Base-by-base conservation (phyloP, 192 early-diverging fungal genomes). In the Jimgerdemannia lactiflua region DNA sequence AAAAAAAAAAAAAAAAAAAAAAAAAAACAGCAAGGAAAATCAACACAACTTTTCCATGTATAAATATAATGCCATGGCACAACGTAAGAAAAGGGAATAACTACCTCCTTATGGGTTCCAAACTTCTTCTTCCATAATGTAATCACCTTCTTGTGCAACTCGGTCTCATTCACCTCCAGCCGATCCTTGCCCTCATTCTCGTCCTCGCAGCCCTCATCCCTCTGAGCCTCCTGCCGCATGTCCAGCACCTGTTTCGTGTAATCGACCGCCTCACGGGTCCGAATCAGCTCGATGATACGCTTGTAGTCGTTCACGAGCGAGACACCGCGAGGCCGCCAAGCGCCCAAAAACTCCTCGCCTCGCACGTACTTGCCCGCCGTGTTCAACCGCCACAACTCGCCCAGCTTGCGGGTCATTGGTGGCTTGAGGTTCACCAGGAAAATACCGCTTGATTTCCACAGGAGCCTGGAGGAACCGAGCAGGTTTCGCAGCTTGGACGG, bases 291-390 rank as follows among this genome's bases (percentile, higher is more conserved):
- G 17, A 74, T 75, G 40, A 82, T 80, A 39, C 80, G 70, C 54
- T 77, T 78, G 65, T 76, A 91, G 54, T 88, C 91, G 64, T 86
- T 83, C 19, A 94, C 80, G 49, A 90, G 78, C 1, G 85, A 89
- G 4, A 94, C 84, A 39, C 92, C 89, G 6, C 92, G 86, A 2
- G 93, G 93, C 69, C 87, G 86, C 92, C 92, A 93, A 1, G 74
- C 76, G 4, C 79, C 83, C 69, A 94, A 79, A 39, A 86, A 83
- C 66, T 94, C 93, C 65, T 92, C 89, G 65, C 93, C 93, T 6
- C 90, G 87, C 17, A 94, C 89, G 75, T 91, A 91, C 71, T 91
- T 87, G 18, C 84, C 83, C 29, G 86, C 87, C 1, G 90, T 91
- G 77, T 90, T 91, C 54, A 90, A 78, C 6, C 90, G 78, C 93